Percentiles rank a stretch among this genome's conserved stretches.
These are phyloP conservation scores for Fusarium proliferatum DNA, from an alignment of 2,329 filamentous ascomycete species.

Conservation along the genomic window DNA sequence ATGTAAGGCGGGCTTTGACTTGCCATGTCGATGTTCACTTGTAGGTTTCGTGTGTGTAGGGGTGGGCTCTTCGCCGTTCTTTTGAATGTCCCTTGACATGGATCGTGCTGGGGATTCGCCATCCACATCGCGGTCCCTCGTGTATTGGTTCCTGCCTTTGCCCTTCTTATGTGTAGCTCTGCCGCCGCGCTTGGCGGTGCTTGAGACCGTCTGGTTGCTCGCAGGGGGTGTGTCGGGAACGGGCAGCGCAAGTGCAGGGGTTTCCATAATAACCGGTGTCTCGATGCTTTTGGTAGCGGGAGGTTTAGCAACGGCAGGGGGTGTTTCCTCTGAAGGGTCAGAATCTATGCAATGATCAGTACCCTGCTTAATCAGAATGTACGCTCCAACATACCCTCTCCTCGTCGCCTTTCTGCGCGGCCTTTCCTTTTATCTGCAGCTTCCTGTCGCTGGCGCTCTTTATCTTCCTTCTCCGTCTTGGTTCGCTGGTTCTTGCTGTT, in stretches of 20 bases:
- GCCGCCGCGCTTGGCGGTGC: slow-evolving; percentile 67
- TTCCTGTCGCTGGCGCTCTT: slow-evolving; percentile 78
- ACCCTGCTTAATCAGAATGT: background rate
- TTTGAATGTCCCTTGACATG: slow-evolving; percentile 61
- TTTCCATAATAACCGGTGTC: slow-evolving; percentile 44
- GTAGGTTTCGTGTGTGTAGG: slow-evolving; percentile 51
- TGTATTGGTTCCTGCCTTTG: slow-evolving; percentile 84
- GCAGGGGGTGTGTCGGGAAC: slow-evolving; percentile 56
- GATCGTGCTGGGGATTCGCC: slow-evolving; percentile 69
- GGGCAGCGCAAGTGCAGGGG: slow-evolving; percentile 43
- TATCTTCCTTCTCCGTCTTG: slow-evolving; percentile 76
- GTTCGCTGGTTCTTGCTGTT: slow-evolving; percentile 70
- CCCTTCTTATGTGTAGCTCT: slow-evolving; percentile 73
- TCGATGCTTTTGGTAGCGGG: slow-evolving; percentile 47
- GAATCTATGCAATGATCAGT: slow-evolving; percentile 65
- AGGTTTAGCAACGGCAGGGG: slow-evolving; percentile 56
- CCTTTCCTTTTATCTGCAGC: slow-evolving; percentile 84
- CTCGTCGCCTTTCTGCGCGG: slow-evolving; percentile 81
- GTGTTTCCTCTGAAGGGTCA: slow-evolving; percentile 76
- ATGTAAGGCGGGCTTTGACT: slow-evolving; percentile 63
- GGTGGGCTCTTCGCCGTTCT: slow-evolving; percentile 50
- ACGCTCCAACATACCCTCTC: slow-evolving; percentile 71
- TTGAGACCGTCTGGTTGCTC: slow-evolving; percentile 58
- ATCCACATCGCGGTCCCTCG: slow-evolving; percentile 74
- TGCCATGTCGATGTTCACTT: slow-evolving; percentile 65